These are phyloP conservation scores for Aphanomyces euteiches DNA, from an alignment of 352 stramenopile genomes.

Conservation along the genomic window DNA sequence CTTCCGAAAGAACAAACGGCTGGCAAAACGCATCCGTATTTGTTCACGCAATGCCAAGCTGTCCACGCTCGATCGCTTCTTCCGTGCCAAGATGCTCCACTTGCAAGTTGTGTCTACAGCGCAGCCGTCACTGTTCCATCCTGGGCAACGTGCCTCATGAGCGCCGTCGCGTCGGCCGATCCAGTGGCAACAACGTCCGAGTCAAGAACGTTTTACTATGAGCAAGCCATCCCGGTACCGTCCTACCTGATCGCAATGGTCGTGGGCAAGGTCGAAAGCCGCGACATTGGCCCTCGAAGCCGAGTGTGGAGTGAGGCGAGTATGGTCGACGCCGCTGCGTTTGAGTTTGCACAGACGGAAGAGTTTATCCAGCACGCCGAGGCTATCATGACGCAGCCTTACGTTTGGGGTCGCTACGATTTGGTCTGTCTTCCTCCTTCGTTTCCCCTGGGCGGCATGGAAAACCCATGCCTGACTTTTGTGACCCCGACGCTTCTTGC, in stretches of 20 bases:
- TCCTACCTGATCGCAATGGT: conserved; percentile 95
- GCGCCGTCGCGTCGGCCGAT: conserved; percentile 48
- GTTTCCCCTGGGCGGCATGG: conserved; percentile 86
- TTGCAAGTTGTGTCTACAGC: conserved; percentile 93
- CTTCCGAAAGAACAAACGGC: conserved; percentile 91
- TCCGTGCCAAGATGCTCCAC: conserved; percentile 93
- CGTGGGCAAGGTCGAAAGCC: conserved; percentile 85
- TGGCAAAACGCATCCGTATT: conserved; percentile 91
- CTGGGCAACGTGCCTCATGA: conserved; percentile 93
- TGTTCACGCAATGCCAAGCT: conserved; percentile 92
- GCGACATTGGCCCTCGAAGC: conserved; percentile 81
- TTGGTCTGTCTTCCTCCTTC: conserved; percentile 94
- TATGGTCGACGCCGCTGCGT: conserved; percentile 88
- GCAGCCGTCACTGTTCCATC: conserved; percentile 84
- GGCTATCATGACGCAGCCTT: conserved; percentile 85
- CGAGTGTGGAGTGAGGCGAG: conserved; percentile 93
- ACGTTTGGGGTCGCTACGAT: conserved; percentile 97
- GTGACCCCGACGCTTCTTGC: conserved; percentile 95
- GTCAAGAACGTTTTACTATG: conserved; percentile 64
- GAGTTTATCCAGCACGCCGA: conserved; percentile 90
- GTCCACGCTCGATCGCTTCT: conserved; percentile 95
- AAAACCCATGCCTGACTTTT: conserved; percentile 91
- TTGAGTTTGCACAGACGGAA: conserved; percentile 95
- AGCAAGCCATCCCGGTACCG: conserved; percentile 91
- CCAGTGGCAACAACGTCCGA: conserved; percentile 30